phyloP scores from a whole-genome alignment of 148 eudicot genomes.

The Cornus suecica region DNA sequence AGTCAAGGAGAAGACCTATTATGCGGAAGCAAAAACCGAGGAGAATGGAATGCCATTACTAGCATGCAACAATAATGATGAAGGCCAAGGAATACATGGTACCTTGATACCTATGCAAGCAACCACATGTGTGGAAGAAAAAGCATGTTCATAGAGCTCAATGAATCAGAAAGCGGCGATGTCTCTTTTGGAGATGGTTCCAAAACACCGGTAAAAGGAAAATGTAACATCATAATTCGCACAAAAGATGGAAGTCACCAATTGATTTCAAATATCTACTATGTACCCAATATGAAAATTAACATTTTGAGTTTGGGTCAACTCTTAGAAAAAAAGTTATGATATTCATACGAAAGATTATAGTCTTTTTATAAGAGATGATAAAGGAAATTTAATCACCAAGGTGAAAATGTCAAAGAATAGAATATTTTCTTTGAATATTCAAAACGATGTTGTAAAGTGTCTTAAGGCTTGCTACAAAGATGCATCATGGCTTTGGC shows the following conservation, averaged over 20 bases:
- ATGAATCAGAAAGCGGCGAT: too few species aligned
- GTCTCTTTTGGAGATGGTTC: background rate
- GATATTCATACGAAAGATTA: constrained; percentile 6
- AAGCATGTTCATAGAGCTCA: too few species aligned
- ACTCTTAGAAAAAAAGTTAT: constrained; percentile 4
- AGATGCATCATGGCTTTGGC: constrained; percentile 16
- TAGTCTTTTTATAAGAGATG: too few species aligned
- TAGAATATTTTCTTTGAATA: constrained; percentile 9
- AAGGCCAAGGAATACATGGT: too few species aligned
- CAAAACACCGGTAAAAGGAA: background rate
- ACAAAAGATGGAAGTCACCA: background rate
- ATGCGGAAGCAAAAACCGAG: too few species aligned
- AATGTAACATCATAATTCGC: background rate
- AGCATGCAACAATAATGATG: too few species aligned
- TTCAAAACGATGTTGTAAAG: background rate
- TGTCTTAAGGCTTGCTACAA: too few species aligned
- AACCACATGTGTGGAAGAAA: too few species aligned
- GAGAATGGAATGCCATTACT: too few species aligned
- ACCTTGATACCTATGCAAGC: too few species aligned
- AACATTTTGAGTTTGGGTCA: constrained; percentile 20
- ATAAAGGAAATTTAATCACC: background rate
- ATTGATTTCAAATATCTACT: background rate
- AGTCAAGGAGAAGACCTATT: too few species aligned
- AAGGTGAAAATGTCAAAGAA: constrained; percentile 12
- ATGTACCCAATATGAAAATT: constrained; percentile 6